Percentiles rank a stretch among this genome's conserved stretches.
phyloP scores from a whole-genome alignment of 139 green algal species.

The Dunaliella primolecta region DNA sequence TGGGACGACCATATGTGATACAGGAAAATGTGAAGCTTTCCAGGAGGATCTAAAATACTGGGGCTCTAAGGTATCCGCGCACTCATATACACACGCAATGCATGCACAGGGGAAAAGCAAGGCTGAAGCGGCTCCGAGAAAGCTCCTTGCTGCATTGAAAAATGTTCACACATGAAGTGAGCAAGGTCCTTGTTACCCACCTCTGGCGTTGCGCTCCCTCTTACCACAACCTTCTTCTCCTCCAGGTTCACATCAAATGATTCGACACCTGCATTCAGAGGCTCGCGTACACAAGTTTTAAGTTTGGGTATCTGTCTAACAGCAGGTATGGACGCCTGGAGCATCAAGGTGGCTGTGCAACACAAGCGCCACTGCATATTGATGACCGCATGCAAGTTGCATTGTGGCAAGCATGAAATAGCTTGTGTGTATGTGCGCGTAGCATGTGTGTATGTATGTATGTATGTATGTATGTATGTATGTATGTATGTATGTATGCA shows the following conservation, averaged over 20 bases:
- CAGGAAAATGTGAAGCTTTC: too few relatives aligned
- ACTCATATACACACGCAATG: not conserved
- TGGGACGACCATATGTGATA: not conserved
- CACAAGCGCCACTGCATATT: too few relatives aligned
- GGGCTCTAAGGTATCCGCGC: too few relatives aligned
- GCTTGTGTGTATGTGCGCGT: not conserved
- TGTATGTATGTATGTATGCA: not conserved
- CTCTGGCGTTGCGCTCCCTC: conserved; percentile 55
- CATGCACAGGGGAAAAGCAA: not conserved
- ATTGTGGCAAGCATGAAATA: too few relatives aligned
- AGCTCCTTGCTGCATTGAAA: not conserved
- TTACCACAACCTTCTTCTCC: conserved; percentile 63
- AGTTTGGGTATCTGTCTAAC: too few relatives aligned
- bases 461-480: not conserved
- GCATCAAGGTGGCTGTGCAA: too few relatives aligned
- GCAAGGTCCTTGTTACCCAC: not conserved
- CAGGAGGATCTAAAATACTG: too few relatives aligned
- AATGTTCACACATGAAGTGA: not conserved
- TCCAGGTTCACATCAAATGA: conserved; percentile 58
- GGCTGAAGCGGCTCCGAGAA: too few relatives aligned
- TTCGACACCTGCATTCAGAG: conserved; percentile 63
- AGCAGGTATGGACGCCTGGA: too few relatives aligned
- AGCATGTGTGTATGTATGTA: not conserved
- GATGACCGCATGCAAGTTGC: too few relatives aligned
- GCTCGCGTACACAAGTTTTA: too few relatives aligned